phyloP scores from a whole-genome alignment of 1,284 basidiomycete species.

The Melanopsichium pennsylvanicum region DNA sequence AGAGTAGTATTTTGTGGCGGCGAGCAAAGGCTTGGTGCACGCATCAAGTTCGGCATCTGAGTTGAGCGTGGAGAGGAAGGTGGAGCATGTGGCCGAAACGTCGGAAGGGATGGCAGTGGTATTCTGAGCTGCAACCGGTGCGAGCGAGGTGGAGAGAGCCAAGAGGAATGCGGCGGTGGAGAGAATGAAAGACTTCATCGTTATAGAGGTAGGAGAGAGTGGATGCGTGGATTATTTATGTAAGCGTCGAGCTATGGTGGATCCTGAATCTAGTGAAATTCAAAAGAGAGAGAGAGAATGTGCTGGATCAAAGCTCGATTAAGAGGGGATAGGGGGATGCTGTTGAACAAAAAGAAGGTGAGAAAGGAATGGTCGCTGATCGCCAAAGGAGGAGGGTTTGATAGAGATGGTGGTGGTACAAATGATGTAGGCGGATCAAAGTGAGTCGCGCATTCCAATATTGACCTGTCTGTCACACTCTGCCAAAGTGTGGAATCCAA shows the following conservation, averaged over 20 bases:
- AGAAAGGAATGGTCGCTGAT: not conserved
- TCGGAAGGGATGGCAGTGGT: constrained; percentile 39
- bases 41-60: constrained; percentile 38
- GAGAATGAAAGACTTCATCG: constrained; percentile 30
- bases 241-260: not conserved
- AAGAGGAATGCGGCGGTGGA: constrained; percentile 27
- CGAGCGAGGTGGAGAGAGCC: constrained; percentile 18
- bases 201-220: not conserved
- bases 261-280: not conserved
- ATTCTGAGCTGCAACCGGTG: constrained; percentile 40
- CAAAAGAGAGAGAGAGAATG: not conserved
- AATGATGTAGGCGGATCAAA: constrained; percentile 3
- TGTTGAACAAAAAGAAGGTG: constrained; percentile 2
- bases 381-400: not conserved
- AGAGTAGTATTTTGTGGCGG: constrained; percentile 48
- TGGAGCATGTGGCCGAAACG: constrained; percentile 30
- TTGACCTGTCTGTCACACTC: no score
- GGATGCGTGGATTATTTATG: no score
- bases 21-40: constrained; percentile 52
- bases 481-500: no score
- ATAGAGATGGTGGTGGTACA: constrained; percentile 10
- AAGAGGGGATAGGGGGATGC: not conserved
- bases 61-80: constrained; percentile 51
- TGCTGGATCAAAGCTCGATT: not conserved
- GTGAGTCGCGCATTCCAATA: not conserved